A percentile compares a stretch with the other conserved stretches of the same genome.
phyloP scores from a whole-genome alignment of 176 grass and related monocot species.

The Tuctoria greenei region DNA sequence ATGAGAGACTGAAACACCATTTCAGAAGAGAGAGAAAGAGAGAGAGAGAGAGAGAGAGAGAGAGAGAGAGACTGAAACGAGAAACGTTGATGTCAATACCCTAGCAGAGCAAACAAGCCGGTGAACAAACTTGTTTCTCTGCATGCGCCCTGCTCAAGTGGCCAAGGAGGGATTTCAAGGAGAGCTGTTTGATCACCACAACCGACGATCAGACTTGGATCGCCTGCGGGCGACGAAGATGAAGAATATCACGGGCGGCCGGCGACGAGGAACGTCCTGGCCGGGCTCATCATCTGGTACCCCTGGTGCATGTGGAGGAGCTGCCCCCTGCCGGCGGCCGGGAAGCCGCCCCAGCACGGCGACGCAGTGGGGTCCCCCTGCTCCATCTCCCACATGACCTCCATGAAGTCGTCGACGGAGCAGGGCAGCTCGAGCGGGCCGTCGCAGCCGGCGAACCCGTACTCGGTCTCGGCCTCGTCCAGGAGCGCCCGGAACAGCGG shows the following conservation, averaged over 20 bases:
- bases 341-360: slow-evolving; percentile 38
- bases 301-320: slow-evolving; percentile 3
- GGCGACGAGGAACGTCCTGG: slow-evolving; percentile 37
- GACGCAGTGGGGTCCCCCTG: slow-evolving; percentile 24
- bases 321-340: neutral
- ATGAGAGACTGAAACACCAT: no score
- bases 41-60: no score
- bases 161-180: no score
- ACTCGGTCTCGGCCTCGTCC: slow-evolving; percentile 66
- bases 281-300: slow-evolving; percentile 55
- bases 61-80: no score
- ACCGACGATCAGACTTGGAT: neutral
- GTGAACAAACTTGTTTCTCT: neutral
- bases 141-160: neutral
- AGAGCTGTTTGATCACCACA: neutral
- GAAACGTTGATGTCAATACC: neutral
- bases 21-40: no score
- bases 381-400: slow-evolving; percentile 74
- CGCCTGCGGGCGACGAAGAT: neutral
- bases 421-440: slow-evolving; percentile 78
- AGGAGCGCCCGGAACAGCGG: slow-evolving; percentile 60
- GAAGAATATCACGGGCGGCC: slow-evolving; percentile 17
- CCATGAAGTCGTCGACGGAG: slow-evolving; percentile 59
- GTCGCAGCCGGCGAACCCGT: slow-evolving; percentile 52
- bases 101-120: neutral